phyloP scores from a whole-genome alignment of 768 basidiomycete species.

The Mycena galopus region DNA sequence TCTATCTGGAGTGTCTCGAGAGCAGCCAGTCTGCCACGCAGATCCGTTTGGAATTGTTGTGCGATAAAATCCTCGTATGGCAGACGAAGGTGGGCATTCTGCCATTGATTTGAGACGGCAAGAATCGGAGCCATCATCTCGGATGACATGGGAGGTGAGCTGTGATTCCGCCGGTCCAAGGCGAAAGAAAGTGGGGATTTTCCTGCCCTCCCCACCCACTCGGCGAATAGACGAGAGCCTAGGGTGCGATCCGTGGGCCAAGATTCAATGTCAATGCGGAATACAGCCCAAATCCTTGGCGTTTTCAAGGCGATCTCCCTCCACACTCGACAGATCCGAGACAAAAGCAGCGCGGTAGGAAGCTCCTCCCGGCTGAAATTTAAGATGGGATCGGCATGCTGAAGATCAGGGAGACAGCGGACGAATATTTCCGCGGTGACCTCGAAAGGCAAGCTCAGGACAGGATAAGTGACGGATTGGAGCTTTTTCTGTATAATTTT shows the following conservation, averaged over 20 bases:
- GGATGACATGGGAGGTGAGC: neutral
- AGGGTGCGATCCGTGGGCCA: too few species aligned
- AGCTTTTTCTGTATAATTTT: neutral
- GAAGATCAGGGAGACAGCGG: neutral
- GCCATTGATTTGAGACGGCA: conserved; percentile 1
- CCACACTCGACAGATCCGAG: neutral
- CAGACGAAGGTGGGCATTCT: neutral
- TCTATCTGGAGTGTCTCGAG: neutral
- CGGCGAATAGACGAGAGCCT: too few species aligned
- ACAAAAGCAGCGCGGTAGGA: neutral
- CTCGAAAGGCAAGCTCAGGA: neutral
- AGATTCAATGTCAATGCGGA: neutral
- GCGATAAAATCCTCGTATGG: neutral
- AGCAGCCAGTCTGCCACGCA: neutral
- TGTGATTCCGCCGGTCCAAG: neutral
- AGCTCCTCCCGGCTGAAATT: neutral
- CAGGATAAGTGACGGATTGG: neutral
- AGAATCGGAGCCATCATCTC: neutral
- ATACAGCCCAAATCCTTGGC: neutral
- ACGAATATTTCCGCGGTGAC: neutral
- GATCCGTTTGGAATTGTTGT: neutral
- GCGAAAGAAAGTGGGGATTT: too few species aligned
- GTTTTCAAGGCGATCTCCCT: neutral
- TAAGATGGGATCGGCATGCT: neutral
- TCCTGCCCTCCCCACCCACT: too few species aligned